Percentiles rank a stretch among this genome's conserved stretches.
Conservation (phyloP, 495 filamentous ascomycete species). For the Trichodelitschia bisporula region DNA sequence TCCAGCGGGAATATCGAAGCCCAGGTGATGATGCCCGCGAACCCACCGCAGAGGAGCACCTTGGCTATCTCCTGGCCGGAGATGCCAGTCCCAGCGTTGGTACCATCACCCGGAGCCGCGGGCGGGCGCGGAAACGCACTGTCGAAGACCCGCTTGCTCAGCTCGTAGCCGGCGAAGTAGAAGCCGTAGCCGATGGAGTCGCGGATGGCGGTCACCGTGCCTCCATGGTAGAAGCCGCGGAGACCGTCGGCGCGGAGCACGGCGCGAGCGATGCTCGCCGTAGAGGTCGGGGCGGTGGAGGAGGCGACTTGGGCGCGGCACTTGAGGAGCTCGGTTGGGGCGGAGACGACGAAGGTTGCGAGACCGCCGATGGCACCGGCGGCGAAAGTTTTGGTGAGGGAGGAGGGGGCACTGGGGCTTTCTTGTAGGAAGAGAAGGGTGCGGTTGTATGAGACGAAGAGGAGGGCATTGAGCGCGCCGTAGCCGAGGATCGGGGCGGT, state of each 20-base stretch:
- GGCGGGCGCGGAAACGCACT: no score
- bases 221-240: conserved; percentile 51
- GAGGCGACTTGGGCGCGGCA: conserved; percentile 45
- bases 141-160: conserved; percentile 30
- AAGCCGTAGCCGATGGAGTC: conserved; percentile 82
- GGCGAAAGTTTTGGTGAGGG: conserved; percentile 36
- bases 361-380: conserved; percentile 59
- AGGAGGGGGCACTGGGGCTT: conserved; percentile 10
- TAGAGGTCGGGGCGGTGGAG: conserved; percentile 11
- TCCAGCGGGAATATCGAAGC: conserved; percentile 69
- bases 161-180: conserved; percentile 79
- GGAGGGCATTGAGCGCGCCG: conserved; percentile 67
- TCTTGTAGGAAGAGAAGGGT: conserved; percentile 30
- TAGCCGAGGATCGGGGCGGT: conserved; percentile 68
- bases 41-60: conserved; percentile 54
- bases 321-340: conserved; percentile 74
- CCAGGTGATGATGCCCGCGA: conserved; percentile 73
- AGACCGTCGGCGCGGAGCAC: conserved; percentile 36
- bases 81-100: no score
- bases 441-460: conserved; percentile 71
- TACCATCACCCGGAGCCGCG: no score
- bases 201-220: conserved; percentile 49
- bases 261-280: conserved; percentile 35
- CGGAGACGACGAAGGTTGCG: conserved; percentile 55
- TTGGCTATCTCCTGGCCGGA: no score